A percentile compares a stretch with the other conserved stretches of the same genome.
Conservation (phyloP, 116 monocot species). For the Cymodocea nodosa region DNA sequence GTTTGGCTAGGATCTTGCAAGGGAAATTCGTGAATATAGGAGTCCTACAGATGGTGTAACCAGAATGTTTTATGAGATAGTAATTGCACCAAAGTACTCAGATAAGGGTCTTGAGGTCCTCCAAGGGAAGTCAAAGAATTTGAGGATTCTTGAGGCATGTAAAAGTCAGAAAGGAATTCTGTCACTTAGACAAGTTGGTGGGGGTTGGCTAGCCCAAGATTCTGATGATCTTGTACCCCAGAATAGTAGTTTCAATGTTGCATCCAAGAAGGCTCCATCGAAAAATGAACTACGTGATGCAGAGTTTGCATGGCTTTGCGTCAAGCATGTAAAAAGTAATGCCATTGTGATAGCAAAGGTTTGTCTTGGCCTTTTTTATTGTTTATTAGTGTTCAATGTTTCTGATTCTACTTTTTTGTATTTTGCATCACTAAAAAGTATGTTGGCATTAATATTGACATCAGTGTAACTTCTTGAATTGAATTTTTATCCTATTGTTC, state of each 20-base stretch:
- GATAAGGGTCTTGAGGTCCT: conserved; percentile 87
- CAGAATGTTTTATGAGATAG: conserved; percentile 98
- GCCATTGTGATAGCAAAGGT: conserved; percentile 99
- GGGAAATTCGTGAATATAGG: conserved; percentile 94
- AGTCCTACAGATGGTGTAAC: conserved; percentile 87
- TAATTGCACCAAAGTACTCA: conserved; percentile 85
- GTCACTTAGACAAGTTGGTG: conserved; percentile 82
- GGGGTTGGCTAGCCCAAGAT: conserved; percentile 89
- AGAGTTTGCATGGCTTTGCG: conserved; percentile 95
- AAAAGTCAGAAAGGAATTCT: conserved; percentile 70
- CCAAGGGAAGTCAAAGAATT: conserved; percentile 83
- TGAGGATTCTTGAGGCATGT: conserved; percentile 90
- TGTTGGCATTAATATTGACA: not conserved
- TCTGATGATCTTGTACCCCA: conserved; percentile 77
- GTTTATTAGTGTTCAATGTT: not conserved
- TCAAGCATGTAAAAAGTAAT: conserved; percentile 98
- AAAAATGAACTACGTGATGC: conserved; percentile 60
- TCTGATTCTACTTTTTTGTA: not conserved
- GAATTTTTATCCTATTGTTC: not conserved
- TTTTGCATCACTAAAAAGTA: not conserved
- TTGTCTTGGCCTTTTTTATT: not conserved
- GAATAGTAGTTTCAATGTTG: conserved; percentile 58
- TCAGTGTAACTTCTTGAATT: not conserved
- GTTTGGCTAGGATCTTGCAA: conserved; percentile 72
- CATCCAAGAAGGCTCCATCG: conserved; percentile 45